These are phyloP conservation scores for Verticillium zaregamsianum DNA, from an alignment of 2,329 filamentous ascomycete species.

Conservation along the genomic window DNA sequence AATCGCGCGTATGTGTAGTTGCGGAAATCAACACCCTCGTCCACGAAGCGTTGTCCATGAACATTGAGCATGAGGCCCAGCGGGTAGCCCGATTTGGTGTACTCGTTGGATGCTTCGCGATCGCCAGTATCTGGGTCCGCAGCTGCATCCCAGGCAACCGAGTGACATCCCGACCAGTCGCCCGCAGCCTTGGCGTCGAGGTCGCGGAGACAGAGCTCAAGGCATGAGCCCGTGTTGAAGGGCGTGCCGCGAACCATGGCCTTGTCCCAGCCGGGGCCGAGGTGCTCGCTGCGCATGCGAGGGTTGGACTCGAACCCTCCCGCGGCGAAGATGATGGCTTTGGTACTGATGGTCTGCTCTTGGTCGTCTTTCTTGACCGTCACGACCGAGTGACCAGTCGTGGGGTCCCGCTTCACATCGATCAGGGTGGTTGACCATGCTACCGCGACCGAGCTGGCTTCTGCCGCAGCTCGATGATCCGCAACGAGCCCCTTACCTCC, in stretches of 20 bases:
- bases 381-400: conserved; percentile 21
- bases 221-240: conserved; percentile 57
- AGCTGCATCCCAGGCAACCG: conserved; percentile 62
- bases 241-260: conserved; percentile 60
- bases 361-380: conserved; percentile 25
- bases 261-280: conserved; percentile 58
- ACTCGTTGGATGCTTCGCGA: conserved; percentile 58
- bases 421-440: conserved; percentile 42
- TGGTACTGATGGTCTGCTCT: conserved; percentile 23
- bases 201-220: conserved; percentile 48
- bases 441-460: conserved; percentile 35
- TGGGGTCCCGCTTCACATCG: conserved; percentile 27
- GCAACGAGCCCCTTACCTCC: conserved; percentile 56
- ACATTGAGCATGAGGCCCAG: conserved; percentile 61
- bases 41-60: conserved; percentile 57
- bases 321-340: conserved; percentile 49
- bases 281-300: conserved; percentile 46
- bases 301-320: conserved; percentile 63
- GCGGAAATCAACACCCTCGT: conserved; percentile 60
- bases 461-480: conserved; percentile 40
- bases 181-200: conserved; percentile 48
- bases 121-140: conserved; percentile 51
- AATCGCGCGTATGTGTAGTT: conserved; percentile 68
- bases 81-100: conserved; percentile 66
- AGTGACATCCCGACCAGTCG: conserved; percentile 62